Evolutionary conservation across 2,329 filamentous ascomycete genomes (phyloP).

Genomic region (Diaporthe sp.): DNA sequence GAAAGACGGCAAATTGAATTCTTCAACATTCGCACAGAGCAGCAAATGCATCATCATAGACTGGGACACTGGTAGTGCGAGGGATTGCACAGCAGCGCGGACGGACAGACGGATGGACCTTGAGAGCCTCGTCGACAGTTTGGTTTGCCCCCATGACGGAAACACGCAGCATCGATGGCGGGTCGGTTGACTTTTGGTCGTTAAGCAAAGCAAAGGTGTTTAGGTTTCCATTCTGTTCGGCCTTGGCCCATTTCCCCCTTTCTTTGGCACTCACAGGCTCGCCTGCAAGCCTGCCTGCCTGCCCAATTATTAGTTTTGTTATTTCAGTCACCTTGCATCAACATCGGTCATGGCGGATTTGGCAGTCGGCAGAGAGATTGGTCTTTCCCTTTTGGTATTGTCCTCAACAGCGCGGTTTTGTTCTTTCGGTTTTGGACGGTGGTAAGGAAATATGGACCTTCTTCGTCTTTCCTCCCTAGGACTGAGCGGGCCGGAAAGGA

Average conservation of each 20-base stretch:
- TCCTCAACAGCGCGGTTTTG: slow-evolving; percentile 10
- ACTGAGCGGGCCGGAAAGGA: not conserved
- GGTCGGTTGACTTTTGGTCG: slow-evolving; percentile 18
- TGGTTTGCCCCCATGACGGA: not conserved
- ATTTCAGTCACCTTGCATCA: slow-evolving; percentile 15
- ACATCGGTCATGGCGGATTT: slow-evolving; percentile 1
- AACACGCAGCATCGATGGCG: slow-evolving; percentile 14
- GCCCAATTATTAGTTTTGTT: not conserved
- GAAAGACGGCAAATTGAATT: slow-evolving; percentile 27
- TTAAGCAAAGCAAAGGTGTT: slow-evolving; percentile 33
- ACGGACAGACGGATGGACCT: not conserved
- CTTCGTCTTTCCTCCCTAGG: not conserved
- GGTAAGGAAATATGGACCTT: not conserved
- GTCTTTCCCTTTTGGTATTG: not conserved
- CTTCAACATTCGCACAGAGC: slow-evolving; percentile 24
- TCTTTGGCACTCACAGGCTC: not conserved
- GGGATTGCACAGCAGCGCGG: not conserved
- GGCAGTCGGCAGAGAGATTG: not conserved
- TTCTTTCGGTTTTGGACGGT: not conserved
- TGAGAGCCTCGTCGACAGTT: not conserved
- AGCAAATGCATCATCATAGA: slow-evolving; percentile 33
- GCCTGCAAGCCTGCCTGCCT: not conserved
- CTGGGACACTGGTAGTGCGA: slow-evolving; percentile 9
- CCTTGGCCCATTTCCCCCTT: not conserved
- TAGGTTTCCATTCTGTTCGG: slow-evolving; percentile 14